Evolutionary conservation across 768 basidiomycete species (phyloP).

Genomic region (Exidia glandulosa): DNA sequence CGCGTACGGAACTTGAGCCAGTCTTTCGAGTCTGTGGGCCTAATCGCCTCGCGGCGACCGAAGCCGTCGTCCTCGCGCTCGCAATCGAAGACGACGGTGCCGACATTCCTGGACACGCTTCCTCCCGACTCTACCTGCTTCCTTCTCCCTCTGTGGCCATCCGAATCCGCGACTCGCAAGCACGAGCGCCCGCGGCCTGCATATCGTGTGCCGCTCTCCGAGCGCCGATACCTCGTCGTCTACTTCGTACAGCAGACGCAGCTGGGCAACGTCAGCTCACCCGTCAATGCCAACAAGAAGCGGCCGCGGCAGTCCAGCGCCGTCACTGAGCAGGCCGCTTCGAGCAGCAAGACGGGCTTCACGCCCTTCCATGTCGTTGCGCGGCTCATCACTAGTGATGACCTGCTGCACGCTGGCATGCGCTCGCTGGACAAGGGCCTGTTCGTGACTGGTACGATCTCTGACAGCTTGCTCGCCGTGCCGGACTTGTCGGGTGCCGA

Average conservation of each 20-base stretch:
- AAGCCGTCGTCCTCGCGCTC: conserved; percentile 14
- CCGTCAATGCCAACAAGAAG: conserved; percentile 31
- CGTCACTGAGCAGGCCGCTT: conserved; percentile 5
- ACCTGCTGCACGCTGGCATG: conserved; percentile 62
- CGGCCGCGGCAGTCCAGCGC: conserved; percentile 20
- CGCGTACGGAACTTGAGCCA: conserved; percentile 49
- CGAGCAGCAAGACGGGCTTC: conserved; percentile 36
- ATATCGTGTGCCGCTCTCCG: conserved; percentile 31
- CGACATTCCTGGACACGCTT: conserved; percentile 45
- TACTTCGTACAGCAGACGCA: conserved; percentile 46
- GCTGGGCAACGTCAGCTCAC: not conserved
- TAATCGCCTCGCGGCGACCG: conserved; percentile 46
- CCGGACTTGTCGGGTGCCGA: conserved; percentile 11
- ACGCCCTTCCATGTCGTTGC: conserved; percentile 63
- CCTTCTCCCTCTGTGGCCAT: conserved; percentile 78
- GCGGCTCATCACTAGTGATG: conserved; percentile 58
- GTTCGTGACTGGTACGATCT: conserved; percentile 48
- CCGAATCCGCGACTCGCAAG: conserved; percentile 42
- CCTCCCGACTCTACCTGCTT: conserved; percentile 66
- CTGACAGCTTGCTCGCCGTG: conserved; percentile 25
- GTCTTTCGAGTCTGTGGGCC: conserved; percentile 71
- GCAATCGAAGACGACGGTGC: conserved; percentile 10
- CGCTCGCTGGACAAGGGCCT: conserved; percentile 64
- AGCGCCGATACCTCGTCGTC: conserved; percentile 64
- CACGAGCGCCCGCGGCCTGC: conserved; percentile 8